Percentiles rank a stretch among this genome's conserved stretches.
phyloP scores from a whole-genome alignment of 31 red algal genomes.

The Odonthalia washingtoniensis region DNA sequence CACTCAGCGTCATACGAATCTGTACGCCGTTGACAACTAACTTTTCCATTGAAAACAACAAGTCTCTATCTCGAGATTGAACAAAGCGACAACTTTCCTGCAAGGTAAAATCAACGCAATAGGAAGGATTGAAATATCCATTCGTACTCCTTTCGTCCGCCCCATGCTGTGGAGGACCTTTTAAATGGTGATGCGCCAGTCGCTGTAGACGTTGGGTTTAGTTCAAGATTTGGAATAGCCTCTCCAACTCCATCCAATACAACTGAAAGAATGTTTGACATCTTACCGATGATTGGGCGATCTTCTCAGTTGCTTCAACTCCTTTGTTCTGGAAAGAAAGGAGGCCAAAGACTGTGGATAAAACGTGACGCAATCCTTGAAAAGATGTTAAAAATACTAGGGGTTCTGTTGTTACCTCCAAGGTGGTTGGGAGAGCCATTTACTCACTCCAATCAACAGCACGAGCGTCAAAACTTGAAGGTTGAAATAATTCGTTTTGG shows the following conservation, averaged over 20 bases:
- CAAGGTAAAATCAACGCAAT: conserved; percentile 73
- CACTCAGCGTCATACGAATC: conserved; percentile 53
- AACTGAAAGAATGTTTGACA: conserved; percentile 65
- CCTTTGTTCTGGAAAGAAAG: conserved; percentile 67
- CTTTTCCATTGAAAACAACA: conserved; percentile 83
- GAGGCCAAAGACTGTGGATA: conserved; percentile 71
- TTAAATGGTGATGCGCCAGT: too few relatives aligned
- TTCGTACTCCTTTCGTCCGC: conserved; percentile 79
- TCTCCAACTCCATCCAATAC: too few relatives aligned
- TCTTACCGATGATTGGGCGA: conserved; percentile 64
- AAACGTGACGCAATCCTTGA: conserved; percentile 79
- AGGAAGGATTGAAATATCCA: conserved; percentile 72
- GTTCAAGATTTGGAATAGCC: too few relatives aligned
- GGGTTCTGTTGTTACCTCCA: conserved; percentile 74
- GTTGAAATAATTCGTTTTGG: conserved; percentile 53
- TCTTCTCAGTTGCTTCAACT: conserved; percentile 45
- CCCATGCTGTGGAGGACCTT: conserved; percentile 66
- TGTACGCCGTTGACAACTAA: conserved; percentile 65
- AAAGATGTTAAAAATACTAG: conserved; percentile 62
- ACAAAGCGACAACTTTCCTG: conserved; percentile 69
- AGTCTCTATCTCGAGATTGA: too few relatives aligned
- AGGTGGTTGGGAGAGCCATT: conserved; percentile 60
- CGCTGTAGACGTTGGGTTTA: too few relatives aligned
- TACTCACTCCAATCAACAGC: conserved; percentile 78
- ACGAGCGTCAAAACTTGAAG: conserved; percentile 72